Percentiles rank a stretch among this genome's conserved stretches.
Conservation (phyloP, 257 asterid genomes). For the Osmanthus fragrans region DNA sequence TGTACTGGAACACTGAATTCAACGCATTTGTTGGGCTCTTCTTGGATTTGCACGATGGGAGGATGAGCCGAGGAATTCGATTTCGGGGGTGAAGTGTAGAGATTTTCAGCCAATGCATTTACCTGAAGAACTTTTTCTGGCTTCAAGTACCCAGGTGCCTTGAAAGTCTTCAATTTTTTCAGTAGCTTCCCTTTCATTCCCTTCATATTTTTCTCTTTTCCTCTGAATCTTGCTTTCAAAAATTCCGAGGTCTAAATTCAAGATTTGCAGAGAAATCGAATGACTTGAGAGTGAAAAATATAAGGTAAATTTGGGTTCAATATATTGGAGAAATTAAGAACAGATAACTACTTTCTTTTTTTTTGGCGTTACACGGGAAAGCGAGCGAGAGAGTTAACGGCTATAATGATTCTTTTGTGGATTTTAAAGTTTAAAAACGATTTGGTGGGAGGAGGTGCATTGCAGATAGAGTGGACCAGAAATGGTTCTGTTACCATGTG, state of each 20-base stretch:
- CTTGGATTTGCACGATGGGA: conserved; percentile 35
- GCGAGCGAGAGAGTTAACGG: conserved; percentile 46
- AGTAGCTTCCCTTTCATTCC: conserved; percentile 75
- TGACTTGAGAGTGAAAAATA: conserved; percentile 1
- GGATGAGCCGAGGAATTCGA: conserved; percentile 26
- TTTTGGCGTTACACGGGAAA: conserved; percentile 27
- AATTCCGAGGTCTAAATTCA: conserved; percentile 1
- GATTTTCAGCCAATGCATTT: conserved; percentile 53
- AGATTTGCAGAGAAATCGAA: neutral
- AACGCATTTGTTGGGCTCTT: conserved; percentile 32
- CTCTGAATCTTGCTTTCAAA: neutral
- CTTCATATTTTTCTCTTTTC: conserved; percentile 42
- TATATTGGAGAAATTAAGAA: neutral
- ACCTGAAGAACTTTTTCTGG: conserved; percentile 67
- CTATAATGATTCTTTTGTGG: conserved; percentile 34
- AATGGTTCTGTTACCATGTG: too few species aligned
- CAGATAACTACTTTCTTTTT: neutral
- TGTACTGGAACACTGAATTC: conserved; percentile 27
- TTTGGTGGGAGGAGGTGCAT: conserved; percentile 51
- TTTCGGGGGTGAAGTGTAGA: conserved; percentile 36
- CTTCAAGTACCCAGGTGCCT: conserved; percentile 62
- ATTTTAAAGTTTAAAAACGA: conserved; percentile 47
- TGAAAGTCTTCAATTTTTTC: conserved; percentile 76
- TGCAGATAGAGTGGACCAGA: conserved; percentile 27
- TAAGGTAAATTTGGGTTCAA: conserved; percentile 13